Evolutionary conservation across 441 rosid species (phyloP), one percentile per base, ranked within the genome.

Genomic region (Raphanus hybrid): DNA sequence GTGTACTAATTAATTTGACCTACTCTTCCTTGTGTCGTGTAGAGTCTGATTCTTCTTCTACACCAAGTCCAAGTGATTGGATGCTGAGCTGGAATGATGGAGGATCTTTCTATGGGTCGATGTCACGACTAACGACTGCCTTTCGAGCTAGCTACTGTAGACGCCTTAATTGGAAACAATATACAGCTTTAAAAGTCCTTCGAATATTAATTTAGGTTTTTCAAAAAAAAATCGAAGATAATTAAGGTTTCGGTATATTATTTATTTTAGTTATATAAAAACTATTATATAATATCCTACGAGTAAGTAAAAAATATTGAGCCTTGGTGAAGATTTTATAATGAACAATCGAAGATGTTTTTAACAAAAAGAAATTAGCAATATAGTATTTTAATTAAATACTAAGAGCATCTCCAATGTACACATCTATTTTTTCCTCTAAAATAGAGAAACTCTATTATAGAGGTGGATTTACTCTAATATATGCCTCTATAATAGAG

Each of bases 21-120:
- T 76, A 64, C 59, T 54, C 65, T 39, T 69, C 75, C 32, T 37
- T 54, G 34, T 52, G 75, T 63, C 48, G 27, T 76, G 16, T 10
- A 62, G 45, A 69, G 64, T 54, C 35, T 34, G 23, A 69, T 37
- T 69, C 35, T 18, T 69, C 73, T 60, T 15, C 68, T 75, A 3
- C 26, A 58, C 63, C 34, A 58, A 58, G 63, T 23, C 62, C 63
- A 58, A 58, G 63, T 23, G 15, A 32, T 58, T 58, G 15, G 34
- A 58, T 11, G 8, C 23, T 58, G 63, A 58, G 63, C 32, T 58
- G 14, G 34, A 59, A 59, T 11, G 35, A 15, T 59, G 6, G 32
- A 26, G 14, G 14, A 59, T 4, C 6, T 23, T 58, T 58, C 32
- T 58, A 58, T 4, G n/a, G 63, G 3, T 58, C 14, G 7, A 58